Percentiles rank a stretch among this genome's conserved stretches.
These are phyloP conservation scores for Talaromyces pinophilus DNA, from an alignment of 2,329 filamentous ascomycete species.

Conservation along the genomic window DNA sequence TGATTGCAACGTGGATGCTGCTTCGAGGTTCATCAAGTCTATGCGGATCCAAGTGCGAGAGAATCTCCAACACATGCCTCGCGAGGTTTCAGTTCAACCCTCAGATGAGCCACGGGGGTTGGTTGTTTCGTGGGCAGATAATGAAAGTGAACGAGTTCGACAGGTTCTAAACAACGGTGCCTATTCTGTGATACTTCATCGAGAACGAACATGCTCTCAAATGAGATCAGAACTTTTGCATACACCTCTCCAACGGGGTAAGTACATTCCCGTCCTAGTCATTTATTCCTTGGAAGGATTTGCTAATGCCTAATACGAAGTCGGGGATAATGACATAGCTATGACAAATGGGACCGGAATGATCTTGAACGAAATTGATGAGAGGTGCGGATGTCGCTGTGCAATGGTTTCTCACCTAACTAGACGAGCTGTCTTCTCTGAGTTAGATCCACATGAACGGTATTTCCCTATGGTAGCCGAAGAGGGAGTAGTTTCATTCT, in stretches of 20 bases:
- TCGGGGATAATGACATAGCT: no score
- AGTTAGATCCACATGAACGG: not conserved
- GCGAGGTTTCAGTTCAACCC: not conserved
- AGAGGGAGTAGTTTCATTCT: not conserved
- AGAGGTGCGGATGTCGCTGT: not conserved
- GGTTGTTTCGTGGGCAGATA: not conserved
- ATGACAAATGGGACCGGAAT: not conserved
- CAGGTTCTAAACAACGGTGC: not conserved
- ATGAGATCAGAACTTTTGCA: not conserved
- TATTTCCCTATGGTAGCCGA: conserved; percentile 14
- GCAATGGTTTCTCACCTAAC: not conserved
- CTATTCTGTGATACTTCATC: conserved; percentile 2
- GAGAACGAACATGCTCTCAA: not conserved
- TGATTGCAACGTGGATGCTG: not conserved
- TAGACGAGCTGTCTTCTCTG: not conserved
- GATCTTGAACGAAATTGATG: not conserved
- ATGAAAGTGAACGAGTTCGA: not conserved
- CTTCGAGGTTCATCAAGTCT: not conserved
- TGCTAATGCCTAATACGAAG: no score
- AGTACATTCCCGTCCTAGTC: not conserved
- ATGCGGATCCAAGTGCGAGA: not conserved
- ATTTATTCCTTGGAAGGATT: no score
- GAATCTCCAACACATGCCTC: not conserved
- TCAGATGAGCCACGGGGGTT: not conserved
- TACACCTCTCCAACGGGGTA: no score